Conservation (phyloP, 2,329 filamentous ascomycete genomes). For the Trichoderma sp. region DNA sequence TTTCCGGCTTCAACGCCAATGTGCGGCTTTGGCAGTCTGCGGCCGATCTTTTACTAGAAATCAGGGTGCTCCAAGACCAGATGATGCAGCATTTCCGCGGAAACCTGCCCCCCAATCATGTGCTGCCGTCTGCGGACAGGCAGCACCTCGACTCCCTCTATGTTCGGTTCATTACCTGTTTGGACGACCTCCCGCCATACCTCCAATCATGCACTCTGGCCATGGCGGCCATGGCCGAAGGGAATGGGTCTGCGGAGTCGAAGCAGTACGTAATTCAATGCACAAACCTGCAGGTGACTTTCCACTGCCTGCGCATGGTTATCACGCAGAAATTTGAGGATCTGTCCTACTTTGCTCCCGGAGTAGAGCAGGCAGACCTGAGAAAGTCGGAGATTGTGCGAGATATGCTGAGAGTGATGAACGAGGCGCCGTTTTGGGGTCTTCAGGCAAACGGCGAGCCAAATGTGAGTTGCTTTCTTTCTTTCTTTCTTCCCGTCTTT, state of each 20-base stretch:
- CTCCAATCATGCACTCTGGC: conserved; percentile 40
- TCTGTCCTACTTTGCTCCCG: conserved; percentile 38
- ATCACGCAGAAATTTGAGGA: conserved; percentile 45
- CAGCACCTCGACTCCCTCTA: conserved; percentile 43
- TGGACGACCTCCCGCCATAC: conserved; percentile 45
- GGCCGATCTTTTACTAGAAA: conserved; percentile 45
- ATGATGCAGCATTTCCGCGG: conserved; percentile 27
- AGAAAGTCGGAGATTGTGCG: conserved; percentile 49
- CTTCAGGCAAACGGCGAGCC: conserved; percentile 47
- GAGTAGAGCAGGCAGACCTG: conserved; percentile 40
- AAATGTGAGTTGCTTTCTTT: conserved; percentile 37
- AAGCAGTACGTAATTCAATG: conserved; percentile 46
- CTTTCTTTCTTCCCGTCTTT: not conserved
- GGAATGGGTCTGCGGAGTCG: conserved; percentile 33
- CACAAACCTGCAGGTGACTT: conserved; percentile 47
- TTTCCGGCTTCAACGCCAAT: conserved; percentile 49
- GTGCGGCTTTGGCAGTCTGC: conserved; percentile 47
- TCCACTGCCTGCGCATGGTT: conserved; percentile 49
- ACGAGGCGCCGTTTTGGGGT: conserved; percentile 48
- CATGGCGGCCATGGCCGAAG: conserved; percentile 25
- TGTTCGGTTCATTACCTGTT: conserved; percentile 47
- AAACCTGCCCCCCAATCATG: not conserved
- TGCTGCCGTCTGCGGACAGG: conserved; percentile 37
- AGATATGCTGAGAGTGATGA: conserved; percentile 47
- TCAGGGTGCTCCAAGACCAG: conserved; percentile 40